Base-by-base conservation (phyloP, 2,329 filamentous ascomycete genomes). In the Pyrenophora graminea region DNA sequence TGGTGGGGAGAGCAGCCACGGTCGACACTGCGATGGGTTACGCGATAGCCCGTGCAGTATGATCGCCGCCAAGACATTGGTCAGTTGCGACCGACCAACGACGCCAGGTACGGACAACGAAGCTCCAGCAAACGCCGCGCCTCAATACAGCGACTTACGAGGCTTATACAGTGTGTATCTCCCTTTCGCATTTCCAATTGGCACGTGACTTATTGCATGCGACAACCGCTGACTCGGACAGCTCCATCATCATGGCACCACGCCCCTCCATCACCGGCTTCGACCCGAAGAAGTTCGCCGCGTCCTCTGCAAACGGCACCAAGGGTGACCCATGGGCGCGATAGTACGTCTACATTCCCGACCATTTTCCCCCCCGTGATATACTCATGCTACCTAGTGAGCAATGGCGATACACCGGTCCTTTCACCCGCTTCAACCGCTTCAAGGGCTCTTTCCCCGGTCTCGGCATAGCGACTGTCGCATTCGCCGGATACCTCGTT, bases 321-420 rank as follows among this genome's bases (percentile, higher is more conserved):
- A 81, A 80, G 59, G 79, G 78, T 64, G 85, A 87, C 69, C 85
- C 85, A 55, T 87, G 85, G 85, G 79, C 76, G 67, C 76, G 83
- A 79, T 74, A 80, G 85, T 87, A 79, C 64, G 81, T 38, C 37
- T 38, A 15, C 12, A 27, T 8, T 9, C 3, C 7, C 23, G 4
- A n/a, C 4, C 2, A 9, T 15, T 3, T 7, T n/a, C n/a, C n/a
- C 15, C 6, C n/a, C 4, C 1, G 17, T 36, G 23, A 17, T 36
- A 48, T 55, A 56, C 63, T 70, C 41, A 72, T 39, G 13, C 37
- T 36, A 27, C 19, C 39, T 73, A 99, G 94, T 71, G 94, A 99
- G 80, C 84, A 89, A 71, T 99, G 94, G 94, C 85, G 94, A 76
- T 97, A 96, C 81, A 86, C 83, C 31, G 94, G 93, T 58, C 87